Base-by-base conservation (phyloP, 768 basidiomycete species). In the Boletellus emodensis region DNA sequence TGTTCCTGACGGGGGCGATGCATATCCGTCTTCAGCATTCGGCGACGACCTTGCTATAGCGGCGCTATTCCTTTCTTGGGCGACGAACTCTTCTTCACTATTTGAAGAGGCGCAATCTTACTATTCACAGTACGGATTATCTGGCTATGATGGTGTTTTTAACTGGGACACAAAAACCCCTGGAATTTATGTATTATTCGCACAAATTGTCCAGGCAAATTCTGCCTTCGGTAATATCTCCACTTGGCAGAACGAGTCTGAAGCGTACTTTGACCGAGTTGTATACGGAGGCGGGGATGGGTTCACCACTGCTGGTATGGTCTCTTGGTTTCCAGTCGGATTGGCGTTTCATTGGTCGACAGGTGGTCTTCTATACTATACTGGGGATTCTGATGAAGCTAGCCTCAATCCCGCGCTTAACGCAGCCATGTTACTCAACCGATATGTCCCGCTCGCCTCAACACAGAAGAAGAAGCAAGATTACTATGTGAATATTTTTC, bases 121-220 rank as follows among this genome's bases (percentile, higher is more conserved):
- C 61, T 92, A 83, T 64, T 60, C 69, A 10, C 69, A 79, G 30
- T 87, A 80, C 61, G 65, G 74, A 20, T 73, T 94, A 0, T 65
- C 68, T 3, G 73, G 73, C 1, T 70, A 76, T 32, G 69, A 83
- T 40, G 68, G 73, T 2, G 82, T 87, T 6, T 88, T 93, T 69
- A 94, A 94, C 64, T 97, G 94, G 94, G 94, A 94, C 62, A 79
- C 81, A 3, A 87, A 90, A 65, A 81, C 79, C 1, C 86, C 90
- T 1, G 94, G 84, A 3, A 61, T 91, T 0, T 78, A 82, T 37
- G 79, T 94, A 17, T 69, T 95, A 7, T 88, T 85, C 52, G 77
- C 85, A 1, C 90, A 95, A 59, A 73, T 90, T 24, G 80, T 83
- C 2, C 73, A 81, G 44, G 76, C 80, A 2, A 75, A 81, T 48